These are phyloP conservation scores for Pestalotiopsis sp. DNA, from an alignment of 2,329 filamentous ascomycete genomes.

Conservation along the genomic window DNA sequence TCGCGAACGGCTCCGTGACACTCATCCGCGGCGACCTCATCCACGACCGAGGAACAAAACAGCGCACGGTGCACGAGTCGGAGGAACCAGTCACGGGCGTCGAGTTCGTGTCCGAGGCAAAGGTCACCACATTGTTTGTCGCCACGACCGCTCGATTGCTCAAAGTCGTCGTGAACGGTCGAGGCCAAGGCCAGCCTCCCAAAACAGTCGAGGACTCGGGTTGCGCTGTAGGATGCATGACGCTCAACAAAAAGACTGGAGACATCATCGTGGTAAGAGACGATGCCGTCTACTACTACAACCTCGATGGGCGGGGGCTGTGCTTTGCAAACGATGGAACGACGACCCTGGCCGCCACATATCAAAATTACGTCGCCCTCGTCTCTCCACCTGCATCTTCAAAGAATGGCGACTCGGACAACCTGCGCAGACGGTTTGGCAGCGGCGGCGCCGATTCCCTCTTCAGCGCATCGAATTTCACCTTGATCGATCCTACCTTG, in stretches of 20 bases:
- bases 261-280: slow-evolving; percentile 92
- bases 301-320: slow-evolving; percentile 78
- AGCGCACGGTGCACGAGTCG: slow-evolving; percentile 93
- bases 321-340: slow-evolving; percentile 90
- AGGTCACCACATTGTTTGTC: slow-evolving; percentile 80
- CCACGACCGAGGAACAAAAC: slow-evolving; percentile 90
- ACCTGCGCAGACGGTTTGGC: slow-evolving; percentile 72
- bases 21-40: slow-evolving; percentile 92
- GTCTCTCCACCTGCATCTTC: slow-evolving; percentile 71
- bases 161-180: slow-evolving; percentile 82
- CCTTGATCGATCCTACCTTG: slow-evolving; percentile 87
- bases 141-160: slow-evolving; percentile 87
- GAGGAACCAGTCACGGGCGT: slow-evolving; percentile 95
- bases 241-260: slow-evolving; percentile 74
- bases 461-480: slow-evolving; percentile 86
- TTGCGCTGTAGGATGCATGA: slow-evolving; percentile 94
- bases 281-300: slow-evolving; percentile 95
- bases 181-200: slow-evolving; percentile 85
- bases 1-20: slow-evolving; percentile 92
- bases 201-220: slow-evolving; percentile 87
- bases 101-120: slow-evolving; percentile 66
- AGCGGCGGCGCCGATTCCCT: slow-evolving; percentile 72
- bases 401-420: slow-evolving; percentile 55
- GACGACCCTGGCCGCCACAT: slow-evolving; percentile 80
- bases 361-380: slow-evolving; percentile 83